Percentiles rank a stretch among this genome's conserved stretches.
Conservation (phyloP, 192 early-diverging fungal species). For the Obelidium mucronatum region DNA sequence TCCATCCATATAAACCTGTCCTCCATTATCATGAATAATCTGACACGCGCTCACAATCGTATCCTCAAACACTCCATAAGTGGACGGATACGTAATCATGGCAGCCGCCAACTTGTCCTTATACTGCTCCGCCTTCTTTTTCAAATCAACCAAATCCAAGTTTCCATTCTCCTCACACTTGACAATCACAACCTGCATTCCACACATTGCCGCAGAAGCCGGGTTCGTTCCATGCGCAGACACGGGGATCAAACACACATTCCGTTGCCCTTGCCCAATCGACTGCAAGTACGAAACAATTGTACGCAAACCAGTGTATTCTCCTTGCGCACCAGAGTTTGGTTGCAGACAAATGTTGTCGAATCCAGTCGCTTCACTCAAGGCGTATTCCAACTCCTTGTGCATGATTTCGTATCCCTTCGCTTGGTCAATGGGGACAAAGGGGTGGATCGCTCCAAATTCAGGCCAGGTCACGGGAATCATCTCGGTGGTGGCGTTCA, state of each 20-base stretch:
- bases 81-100: slow-evolving; percentile 99
- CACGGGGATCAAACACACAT: slow-evolving; percentile 96
- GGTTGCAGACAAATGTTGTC: slow-evolving; percentile 94
- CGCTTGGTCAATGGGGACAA: slow-evolving; percentile 94
- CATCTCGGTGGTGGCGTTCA: slow-evolving; percentile 99
- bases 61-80: slow-evolving; percentile 98
- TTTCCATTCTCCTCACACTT: slow-evolving; percentile 93
- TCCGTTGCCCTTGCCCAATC: slow-evolving; percentile 81
- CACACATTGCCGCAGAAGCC: slow-evolving; percentile 97
- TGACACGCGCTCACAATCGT: slow-evolving; percentile 86
- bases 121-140: slow-evolving; percentile 88
- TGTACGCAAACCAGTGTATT: slow-evolving; percentile 94
- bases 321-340: slow-evolving; percentile 99
- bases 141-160: slow-evolving; percentile 90
- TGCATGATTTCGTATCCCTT: slow-evolving; percentile 91
- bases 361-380: slow-evolving; percentile 93
- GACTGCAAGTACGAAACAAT: slow-evolving; percentile 94
- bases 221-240: slow-evolving; percentile 99
- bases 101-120: slow-evolving; percentile 87
- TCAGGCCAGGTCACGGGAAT: slow-evolving; percentile 99
- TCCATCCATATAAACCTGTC: slow-evolving; percentile 99
- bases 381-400: slow-evolving; percentile 86
- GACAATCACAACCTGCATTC: slow-evolving; percentile 91
- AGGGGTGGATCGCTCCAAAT: slow-evolving; percentile 95
- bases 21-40: slow-evolving; percentile 92